These are phyloP conservation scores for Penicillium palitans DNA, from an alignment of 2,329 filamentous ascomycete genomes.

Conservation along the genomic window DNA sequence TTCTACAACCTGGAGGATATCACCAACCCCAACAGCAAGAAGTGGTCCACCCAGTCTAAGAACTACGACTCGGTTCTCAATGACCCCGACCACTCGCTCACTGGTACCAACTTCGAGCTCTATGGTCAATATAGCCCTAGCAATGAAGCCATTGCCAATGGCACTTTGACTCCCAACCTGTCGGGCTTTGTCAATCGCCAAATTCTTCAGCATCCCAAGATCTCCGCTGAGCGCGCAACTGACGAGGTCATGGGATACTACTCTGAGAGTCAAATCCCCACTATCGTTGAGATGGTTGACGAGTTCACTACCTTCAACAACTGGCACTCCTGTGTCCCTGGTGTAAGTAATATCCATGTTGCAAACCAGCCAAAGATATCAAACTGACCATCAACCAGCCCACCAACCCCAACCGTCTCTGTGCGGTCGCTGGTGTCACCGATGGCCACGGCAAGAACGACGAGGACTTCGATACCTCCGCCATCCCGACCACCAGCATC, in stretches of 20 bases:
- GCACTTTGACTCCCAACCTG: constrained; percentile 29
- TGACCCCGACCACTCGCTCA: constrained; percentile 43
- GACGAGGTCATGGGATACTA: constrained; percentile 47
- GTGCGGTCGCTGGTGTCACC: constrained; percentile 27
- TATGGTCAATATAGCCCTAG: constrained; percentile 40
- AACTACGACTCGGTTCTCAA: constrained; percentile 43
- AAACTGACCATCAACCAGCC: constrained; percentile 31
- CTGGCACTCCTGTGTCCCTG: constrained; percentile 45
- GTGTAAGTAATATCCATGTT: constrained; percentile 32
- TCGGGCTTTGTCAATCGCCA: constrained; percentile 44
- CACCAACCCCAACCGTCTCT: constrained; percentile 46
- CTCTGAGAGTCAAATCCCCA: constrained; percentile 42
- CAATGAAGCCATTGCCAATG: constrained; percentile 37
- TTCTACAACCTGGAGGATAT: constrained; percentile 42
- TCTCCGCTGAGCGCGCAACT: constrained; percentile 31
- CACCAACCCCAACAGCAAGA: constrained; percentile 23
- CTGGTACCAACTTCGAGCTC: constrained; percentile 45
- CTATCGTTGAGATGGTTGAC: constrained; percentile 40
- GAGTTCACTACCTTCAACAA: constrained; percentile 46
- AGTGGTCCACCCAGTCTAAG: constrained; percentile 33
- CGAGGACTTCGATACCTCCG: constrained; percentile 28
- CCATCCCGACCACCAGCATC: constrained; percentile 37
- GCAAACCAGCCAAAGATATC: background rate
- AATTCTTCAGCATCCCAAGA: constrained; percentile 31
- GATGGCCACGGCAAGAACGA: constrained; percentile 33